Percentiles rank a stretch among this genome's conserved stretches.
These are phyloP conservation scores for Amanita rubescens DNA, from an alignment of 768 basidiomycete species.

Conservation along the genomic window DNA sequence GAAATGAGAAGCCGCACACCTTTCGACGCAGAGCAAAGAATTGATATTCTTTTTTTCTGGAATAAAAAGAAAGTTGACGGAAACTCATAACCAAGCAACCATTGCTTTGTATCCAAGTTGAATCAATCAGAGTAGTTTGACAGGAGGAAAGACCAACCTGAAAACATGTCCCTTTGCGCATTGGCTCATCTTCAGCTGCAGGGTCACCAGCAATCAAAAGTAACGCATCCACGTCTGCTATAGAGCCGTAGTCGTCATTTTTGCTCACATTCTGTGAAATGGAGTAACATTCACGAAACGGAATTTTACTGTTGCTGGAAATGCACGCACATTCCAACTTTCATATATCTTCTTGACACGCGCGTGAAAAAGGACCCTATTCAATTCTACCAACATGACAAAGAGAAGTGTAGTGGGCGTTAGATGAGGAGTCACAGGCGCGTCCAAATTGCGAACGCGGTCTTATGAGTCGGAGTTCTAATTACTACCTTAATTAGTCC, in stretches of 20 bases:
- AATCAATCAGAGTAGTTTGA: constrained; percentile 12
- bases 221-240: constrained; percentile 64
- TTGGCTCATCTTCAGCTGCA: constrained; percentile 80
- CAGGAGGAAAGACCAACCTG: constrained; percentile 49
- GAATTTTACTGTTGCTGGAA: constrained; percentile 7
- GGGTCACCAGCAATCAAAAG: constrained; percentile 72
- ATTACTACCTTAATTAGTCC: constrained; percentile 7
- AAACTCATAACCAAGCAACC: constrained; percentile 96
- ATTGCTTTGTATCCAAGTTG: constrained; percentile 51
- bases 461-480: constrained; percentile 21
- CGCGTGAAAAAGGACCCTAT: constrained; percentile 48
- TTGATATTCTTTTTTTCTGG: constrained; percentile 63
- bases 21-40: constrained; percentile 86
- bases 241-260: constrained; percentile 64
- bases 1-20: constrained; percentile 34
- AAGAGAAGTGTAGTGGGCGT: constrained; percentile 10
- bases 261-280: constrained; percentile 48
- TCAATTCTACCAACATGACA: constrained; percentile 65
- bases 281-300: constrained; percentile 6
- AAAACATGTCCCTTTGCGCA: constrained; percentile 84
- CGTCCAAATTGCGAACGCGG: constrained; percentile 10
- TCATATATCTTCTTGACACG: constrained; percentile 55
- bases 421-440: constrained; percentile 9
- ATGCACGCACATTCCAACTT: constrained; percentile 50
- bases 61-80: constrained; percentile 89